Evolutionary conservation across 2,329 filamentous ascomycete genomes (phyloP).

Genomic region (Fusarium brachygibbosum): DNA sequence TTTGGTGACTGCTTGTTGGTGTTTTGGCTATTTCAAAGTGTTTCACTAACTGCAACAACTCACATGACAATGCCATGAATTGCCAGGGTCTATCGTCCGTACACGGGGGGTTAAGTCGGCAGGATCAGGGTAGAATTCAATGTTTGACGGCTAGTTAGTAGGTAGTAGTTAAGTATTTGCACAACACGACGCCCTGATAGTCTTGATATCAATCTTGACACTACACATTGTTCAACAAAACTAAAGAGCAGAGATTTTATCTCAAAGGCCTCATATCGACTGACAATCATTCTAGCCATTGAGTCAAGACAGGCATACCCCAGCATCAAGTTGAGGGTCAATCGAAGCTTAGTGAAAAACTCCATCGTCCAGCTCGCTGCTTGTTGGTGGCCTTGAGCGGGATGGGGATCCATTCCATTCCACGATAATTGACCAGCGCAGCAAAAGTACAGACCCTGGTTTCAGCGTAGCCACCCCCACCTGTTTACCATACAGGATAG

Average conservation of each 20-base stretch:
- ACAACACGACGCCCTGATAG: background rate
- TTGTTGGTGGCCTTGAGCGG: constrained; percentile 29
- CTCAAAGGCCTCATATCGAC: constrained; percentile 11
- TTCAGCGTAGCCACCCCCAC: constrained; percentile 31
- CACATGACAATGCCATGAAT: constrained; percentile 24
- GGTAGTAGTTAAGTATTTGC: background rate
- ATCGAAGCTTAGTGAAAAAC: constrained; percentile 34
- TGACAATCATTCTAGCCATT: constrained; percentile 25
- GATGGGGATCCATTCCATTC: constrained; percentile 30
- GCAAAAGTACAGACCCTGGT: constrained; percentile 27
- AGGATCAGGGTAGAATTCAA: constrained; percentile 5
- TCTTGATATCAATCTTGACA: constrained; percentile 10
- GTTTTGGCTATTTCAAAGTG: constrained; percentile 19
- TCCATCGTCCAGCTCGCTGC: constrained; percentile 39
- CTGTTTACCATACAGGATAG: constrained; percentile 32
- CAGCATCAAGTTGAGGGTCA: constrained; percentile 19
- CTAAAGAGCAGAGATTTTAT: constrained; percentile 25
- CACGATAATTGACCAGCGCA: constrained; percentile 32
- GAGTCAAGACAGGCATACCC: constrained; percentile 42
- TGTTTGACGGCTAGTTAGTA: background rate
- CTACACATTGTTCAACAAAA: constrained; percentile 14
- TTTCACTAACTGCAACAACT: constrained; percentile 32
- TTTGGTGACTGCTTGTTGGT: constrained; percentile 21
- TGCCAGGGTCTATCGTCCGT: background rate
- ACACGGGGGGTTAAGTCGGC: background rate